phyloP scores from a whole-genome alignment of 768 basidiomycete genomes.

The Pholiota molesta region DNA sequence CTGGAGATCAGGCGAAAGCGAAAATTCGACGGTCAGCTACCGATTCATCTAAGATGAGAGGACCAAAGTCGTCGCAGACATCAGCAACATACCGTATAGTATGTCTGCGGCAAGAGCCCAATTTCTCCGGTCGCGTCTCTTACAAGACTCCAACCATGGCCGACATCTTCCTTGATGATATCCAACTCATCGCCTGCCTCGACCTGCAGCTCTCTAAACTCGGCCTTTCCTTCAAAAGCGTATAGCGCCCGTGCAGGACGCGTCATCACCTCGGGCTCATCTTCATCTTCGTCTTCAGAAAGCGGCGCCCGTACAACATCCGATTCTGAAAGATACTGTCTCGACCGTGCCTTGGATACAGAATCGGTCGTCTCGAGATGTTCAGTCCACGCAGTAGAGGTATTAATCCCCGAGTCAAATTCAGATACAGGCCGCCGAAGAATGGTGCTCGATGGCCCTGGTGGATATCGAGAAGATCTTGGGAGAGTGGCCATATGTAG shows the following conservation, averaged over 20 bases:
- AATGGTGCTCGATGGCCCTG: slow-evolving; percentile 11
- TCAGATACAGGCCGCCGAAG: slow-evolving; percentile 41
- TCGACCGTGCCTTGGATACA: slow-evolving; percentile 36
- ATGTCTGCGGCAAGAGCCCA: slow-evolving; percentile 69
- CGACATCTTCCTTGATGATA: slow-evolving; percentile 70
- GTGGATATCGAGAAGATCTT: slow-evolving; percentile 22
- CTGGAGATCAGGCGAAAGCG: slow-evolving; percentile 47
- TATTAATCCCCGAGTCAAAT: slow-evolving; percentile 80
- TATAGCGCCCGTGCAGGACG: slow-evolving; percentile 71
- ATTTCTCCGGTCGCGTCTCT: slow-evolving; percentile 57
- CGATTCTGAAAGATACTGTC: slow-evolving; percentile 41
- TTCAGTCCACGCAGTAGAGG: slow-evolving; percentile 78
- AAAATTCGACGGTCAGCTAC: slow-evolving; percentile 71
- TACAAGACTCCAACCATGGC: slow-evolving; percentile 83
- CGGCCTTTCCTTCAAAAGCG: slow-evolving; percentile 72
- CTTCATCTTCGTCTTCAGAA: slow-evolving; percentile 50
- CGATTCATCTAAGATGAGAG: slow-evolving; percentile 9
- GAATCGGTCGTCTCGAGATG: slow-evolving; percentile 40
- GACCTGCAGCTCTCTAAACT: slow-evolving; percentile 72
- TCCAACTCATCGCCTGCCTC: slow-evolving; percentile 72
- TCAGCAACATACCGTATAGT: slow-evolving; percentile 65
- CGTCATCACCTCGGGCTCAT: slow-evolving; percentile 34
- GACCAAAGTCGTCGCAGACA: slow-evolving; percentile 5
- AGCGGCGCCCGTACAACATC: slow-evolving; percentile 20
- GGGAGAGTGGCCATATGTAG: slow-evolving; percentile 25